Evolutionary conservation across 352 stramenopile genomes (phyloP).

Genomic region (Phytophthora meadii): DNA sequence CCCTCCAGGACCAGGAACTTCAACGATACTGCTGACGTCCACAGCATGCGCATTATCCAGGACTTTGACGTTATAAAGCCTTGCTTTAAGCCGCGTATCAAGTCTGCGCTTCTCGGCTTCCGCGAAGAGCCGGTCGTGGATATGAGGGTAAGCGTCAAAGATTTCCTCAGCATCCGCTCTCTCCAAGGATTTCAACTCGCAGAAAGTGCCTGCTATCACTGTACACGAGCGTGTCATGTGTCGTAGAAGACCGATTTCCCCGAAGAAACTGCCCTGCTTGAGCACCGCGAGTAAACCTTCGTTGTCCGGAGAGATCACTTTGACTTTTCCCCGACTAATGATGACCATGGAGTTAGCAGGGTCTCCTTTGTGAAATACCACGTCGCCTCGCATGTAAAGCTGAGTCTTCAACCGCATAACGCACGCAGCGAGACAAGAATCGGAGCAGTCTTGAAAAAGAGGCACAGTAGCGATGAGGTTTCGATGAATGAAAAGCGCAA

Average conservation of each 20-base stretch:
- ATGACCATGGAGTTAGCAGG: conserved; percentile 68
- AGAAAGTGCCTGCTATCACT: conserved; percentile 64
- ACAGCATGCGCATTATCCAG: conserved; percentile 73
- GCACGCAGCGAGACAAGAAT: conserved; percentile 59
- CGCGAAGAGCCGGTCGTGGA: conserved; percentile 62
- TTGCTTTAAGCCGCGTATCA: conserved; percentile 55
- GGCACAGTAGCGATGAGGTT: conserved; percentile 59
- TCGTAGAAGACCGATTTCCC: conserved; percentile 62
- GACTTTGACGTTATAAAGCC: conserved; percentile 66
- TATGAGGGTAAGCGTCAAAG: conserved; percentile 66
- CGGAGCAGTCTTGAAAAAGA: conserved; percentile 65
- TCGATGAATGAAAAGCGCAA: conserved; percentile 70
- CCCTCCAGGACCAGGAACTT: conserved; percentile 35
- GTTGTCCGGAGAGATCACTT: conserved; percentile 65
- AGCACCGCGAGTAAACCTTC: conserved; percentile 58
- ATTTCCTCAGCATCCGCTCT: conserved; percentile 60
- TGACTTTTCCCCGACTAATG: conserved; percentile 69
- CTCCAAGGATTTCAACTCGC: conserved; percentile 63
- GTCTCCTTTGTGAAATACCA: conserved; percentile 69
- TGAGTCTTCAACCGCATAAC: conserved; percentile 68
- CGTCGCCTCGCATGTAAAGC: conserved; percentile 65
- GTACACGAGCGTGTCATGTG: conserved; percentile 70
- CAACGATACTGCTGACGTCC: conserved; percentile 60
- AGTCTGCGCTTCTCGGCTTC: conserved; percentile 60
- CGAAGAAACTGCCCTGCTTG: conserved; percentile 71